Conservation (phyloP, 129 eudicot species). For the Lonicera japonica region DNA sequence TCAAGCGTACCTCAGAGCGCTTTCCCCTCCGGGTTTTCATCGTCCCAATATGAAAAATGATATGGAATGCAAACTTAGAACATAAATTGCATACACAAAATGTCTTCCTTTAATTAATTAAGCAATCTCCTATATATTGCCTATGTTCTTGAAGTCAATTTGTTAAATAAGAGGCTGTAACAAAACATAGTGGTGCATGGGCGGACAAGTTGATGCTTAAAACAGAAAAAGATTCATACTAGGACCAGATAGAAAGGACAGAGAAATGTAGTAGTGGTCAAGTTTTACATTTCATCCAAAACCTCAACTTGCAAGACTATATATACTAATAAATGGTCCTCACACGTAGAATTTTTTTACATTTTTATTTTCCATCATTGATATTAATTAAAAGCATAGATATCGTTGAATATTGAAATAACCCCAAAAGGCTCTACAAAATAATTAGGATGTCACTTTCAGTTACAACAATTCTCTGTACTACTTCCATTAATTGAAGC, state of each 20-base stretch:
- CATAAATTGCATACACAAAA: not conserved
- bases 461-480: slow-evolving; percentile 6
- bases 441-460: slow-evolving; percentile 20
- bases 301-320: slow-evolving; percentile 43
- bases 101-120: not conserved
- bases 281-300: slow-evolving; percentile 35
- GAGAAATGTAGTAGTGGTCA: slow-evolving; percentile 41
- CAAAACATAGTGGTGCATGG: slow-evolving; percentile 12
- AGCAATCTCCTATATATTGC: not conserved
- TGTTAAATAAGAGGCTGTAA: not conserved
- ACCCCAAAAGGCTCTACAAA: not conserved
- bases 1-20: slow-evolving; percentile 69
- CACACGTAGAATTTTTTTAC: slow-evolving; percentile 19
- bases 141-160: slow-evolving; percentile 10
- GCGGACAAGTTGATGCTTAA: slow-evolving; percentile 9
- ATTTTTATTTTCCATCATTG: not conserved
- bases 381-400: slow-evolving; percentile 20
- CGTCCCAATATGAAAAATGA: not conserved
- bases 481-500: not conserved
- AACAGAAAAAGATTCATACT: slow-evolving; percentile 24
- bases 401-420: slow-evolving; percentile 13
- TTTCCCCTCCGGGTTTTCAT: slow-evolving; percentile 79
- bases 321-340: slow-evolving; percentile 45
- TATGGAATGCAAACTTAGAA: slow-evolving; percentile 9
- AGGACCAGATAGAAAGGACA: slow-evolving; percentile 38